A percentile compares a stretch with the other conserved stretches of the same genome.
Evolutionary conservation across 129 eudicot genomes (phyloP).

Genomic region (Heracleum sosnowskyi): DNA sequence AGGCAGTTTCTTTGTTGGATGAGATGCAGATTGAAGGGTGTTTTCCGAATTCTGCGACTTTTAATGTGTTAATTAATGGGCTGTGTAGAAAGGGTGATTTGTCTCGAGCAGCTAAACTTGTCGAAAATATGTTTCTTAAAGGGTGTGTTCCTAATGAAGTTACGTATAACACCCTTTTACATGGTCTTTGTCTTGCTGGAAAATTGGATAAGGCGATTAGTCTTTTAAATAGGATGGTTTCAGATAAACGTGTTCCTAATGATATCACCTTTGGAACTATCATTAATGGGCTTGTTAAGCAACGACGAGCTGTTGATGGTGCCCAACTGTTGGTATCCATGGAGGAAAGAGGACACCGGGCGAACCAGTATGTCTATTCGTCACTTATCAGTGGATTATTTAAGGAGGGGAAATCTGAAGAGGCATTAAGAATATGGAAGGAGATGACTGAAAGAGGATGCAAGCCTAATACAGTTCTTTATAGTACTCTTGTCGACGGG

Average conservation of each 20-base stretch:
- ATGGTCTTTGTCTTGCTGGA: slow-evolving; percentile 74
- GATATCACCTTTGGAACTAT: slow-evolving; percentile 73
- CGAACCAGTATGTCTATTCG: slow-evolving; percentile 61
- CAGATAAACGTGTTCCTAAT: slow-evolving; percentile 56
- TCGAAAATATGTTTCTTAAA: slow-evolving; percentile 85
- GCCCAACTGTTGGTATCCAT: slow-evolving; percentile 35
- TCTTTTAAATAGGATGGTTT: slow-evolving; percentile 73
- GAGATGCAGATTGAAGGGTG: slow-evolving; percentile 96
- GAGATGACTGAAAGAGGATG: slow-evolving; percentile 55
- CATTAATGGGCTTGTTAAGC: slow-evolving; percentile 79
- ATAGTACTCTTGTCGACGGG: slow-evolving; percentile 79
- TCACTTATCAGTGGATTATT: slow-evolving; percentile 75
- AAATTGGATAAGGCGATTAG: slow-evolving; percentile 71
- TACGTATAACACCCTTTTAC: slow-evolving; percentile 83
- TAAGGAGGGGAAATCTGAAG: slow-evolving; percentile 63
- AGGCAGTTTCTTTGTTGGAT: slow-evolving; percentile 79
- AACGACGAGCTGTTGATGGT: slow-evolving; percentile 56
- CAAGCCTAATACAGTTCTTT: slow-evolving; percentile 59
- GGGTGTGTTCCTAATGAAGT: slow-evolving; percentile 82
- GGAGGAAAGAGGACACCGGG: slow-evolving; percentile 57
- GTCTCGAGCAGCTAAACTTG: slow-evolving; percentile 71
- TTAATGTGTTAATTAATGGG: slow-evolving; percentile 74
- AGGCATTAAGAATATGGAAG: slow-evolving; percentile 62
- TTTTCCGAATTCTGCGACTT: slow-evolving; percentile 48
- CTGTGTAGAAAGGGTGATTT: slow-evolving; percentile 78